Conservation (phyloP, 768 basidiomycete genomes). For the Lactarius quietus region DNA sequence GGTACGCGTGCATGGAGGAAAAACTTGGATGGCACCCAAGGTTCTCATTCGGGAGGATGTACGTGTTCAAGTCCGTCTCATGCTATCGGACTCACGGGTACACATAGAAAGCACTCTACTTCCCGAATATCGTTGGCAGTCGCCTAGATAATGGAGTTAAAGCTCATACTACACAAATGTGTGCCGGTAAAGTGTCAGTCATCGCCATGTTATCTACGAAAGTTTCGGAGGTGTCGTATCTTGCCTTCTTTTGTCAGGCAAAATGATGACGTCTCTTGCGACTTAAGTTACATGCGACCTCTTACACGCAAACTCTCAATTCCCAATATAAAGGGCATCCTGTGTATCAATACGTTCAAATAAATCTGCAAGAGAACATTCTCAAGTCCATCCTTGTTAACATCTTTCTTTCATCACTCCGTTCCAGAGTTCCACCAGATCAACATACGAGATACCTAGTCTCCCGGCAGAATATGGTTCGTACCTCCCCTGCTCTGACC, state of each 20-base stretch:
- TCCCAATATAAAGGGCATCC: conserved; percentile 50
- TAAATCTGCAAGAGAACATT: conserved; percentile 93
- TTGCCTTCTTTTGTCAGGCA: neutral
- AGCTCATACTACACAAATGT: conserved; percentile 71
- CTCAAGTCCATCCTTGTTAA: conserved; percentile 89
- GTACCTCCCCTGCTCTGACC: conserved; percentile 20
- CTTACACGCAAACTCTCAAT: conserved; percentile 61
- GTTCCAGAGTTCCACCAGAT: conserved; percentile 56
- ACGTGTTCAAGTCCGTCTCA: conserved; percentile 33
- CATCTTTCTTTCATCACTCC: conserved; percentile 74
- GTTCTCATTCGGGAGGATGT: conserved; percentile 90
- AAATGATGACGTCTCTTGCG: neutral
- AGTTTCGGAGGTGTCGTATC: conserved; percentile 72
- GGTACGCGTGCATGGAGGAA: conserved; percentile 80
- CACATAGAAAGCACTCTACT: conserved; percentile 81
- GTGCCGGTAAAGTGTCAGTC: no score
- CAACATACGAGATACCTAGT: conserved; percentile 73
- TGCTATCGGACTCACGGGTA: neutral
- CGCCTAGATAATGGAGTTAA: conserved; percentile 51
- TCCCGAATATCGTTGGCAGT: conserved; percentile 81
- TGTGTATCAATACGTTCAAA: conserved; percentile 69
- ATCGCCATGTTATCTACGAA: conserved; percentile 44
- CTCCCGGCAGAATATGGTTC: conserved; percentile 77
- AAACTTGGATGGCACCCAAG: conserved; percentile 90
- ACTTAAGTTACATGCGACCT: conserved; percentile 70